Percentiles rank a stretch among this genome's conserved stretches.
These are phyloP conservation scores for Fusarium subglutinans DNA, from an alignment of 2,329 filamentous ascomycete genomes.

Conservation along the genomic window DNA sequence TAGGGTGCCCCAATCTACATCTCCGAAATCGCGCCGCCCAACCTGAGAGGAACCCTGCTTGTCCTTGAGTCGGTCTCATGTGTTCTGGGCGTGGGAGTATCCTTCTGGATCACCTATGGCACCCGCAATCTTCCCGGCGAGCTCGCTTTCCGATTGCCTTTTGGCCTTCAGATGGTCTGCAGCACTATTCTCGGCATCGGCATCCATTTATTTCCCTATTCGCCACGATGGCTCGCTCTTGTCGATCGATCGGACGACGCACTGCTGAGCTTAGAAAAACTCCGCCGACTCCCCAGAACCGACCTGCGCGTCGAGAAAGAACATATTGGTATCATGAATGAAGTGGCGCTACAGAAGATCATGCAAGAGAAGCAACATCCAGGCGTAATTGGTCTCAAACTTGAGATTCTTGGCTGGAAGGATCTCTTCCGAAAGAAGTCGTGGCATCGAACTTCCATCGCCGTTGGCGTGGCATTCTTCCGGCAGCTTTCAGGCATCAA, in stretches of 20 bases:
- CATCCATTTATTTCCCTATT: constrained; percentile 58
- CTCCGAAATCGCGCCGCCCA: constrained; percentile 59
- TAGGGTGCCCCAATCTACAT: constrained; percentile 58
- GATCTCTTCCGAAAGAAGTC: constrained; percentile 8
- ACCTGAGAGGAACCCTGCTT: constrained; percentile 58
- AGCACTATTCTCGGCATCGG: constrained; percentile 45
- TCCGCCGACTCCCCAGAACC: constrained; percentile 52
- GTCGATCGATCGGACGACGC: constrained; percentile 51
- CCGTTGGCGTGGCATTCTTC: constrained; percentile 36
- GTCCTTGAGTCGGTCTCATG: constrained; percentile 56
- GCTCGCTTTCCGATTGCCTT: constrained; percentile 52
- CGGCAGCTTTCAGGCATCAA: constrained; percentile 38
- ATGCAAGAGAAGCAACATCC: constrained; percentile 9
- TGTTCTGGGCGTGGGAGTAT: constrained; percentile 54
- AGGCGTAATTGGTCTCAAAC: neutral
- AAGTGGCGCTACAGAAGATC: neutral
- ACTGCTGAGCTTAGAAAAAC: constrained; percentile 48
- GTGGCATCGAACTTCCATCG: constrained; percentile 14
- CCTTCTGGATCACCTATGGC: constrained; percentile 65
- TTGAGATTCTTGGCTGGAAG: constrained; percentile 10
- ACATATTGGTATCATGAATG: neutral
- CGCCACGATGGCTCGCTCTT: constrained; percentile 56
- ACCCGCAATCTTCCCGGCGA: constrained; percentile 55
- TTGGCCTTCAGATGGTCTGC: constrained; percentile 41
- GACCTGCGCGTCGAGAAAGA: constrained; percentile 51